phyloP scores from a whole-genome alignment of 2,329 filamentous ascomycete genomes.

The Talaromyces sp. region DNA sequence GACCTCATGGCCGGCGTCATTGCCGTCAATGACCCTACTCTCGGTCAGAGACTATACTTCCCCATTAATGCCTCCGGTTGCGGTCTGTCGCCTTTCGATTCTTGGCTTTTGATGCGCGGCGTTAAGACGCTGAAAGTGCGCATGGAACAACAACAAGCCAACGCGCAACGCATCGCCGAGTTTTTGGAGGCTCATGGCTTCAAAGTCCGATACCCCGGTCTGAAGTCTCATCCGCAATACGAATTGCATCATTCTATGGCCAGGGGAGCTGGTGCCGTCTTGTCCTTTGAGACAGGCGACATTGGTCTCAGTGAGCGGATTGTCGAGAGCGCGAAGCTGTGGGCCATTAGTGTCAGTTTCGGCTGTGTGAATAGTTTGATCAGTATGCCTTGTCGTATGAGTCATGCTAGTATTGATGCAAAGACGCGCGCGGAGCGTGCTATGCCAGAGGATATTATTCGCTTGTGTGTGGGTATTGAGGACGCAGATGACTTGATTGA shows the following conservation, averaged over 20 bases:
- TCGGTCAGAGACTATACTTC: constrained; percentile 91
- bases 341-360: constrained; percentile 95
- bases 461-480: constrained; percentile 94
- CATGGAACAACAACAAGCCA: constrained; percentile 97
- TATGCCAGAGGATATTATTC: constrained; percentile 95
- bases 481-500: constrained; percentile 89
- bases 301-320: constrained; percentile 80
- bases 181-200: constrained; percentile 91
- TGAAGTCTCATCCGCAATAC: constrained; percentile 94
- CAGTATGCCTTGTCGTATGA: constrained; percentile 99
- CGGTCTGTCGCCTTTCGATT: constrained; percentile 90
- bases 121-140: constrained; percentile 96
- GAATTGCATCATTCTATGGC: constrained; percentile 95
- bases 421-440: constrained; percentile 85
- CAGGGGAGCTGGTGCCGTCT: constrained; percentile 85
- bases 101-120: constrained; percentile 89
- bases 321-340: constrained; percentile 86
- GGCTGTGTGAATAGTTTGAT: constrained; percentile 98
- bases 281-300: constrained; percentile 95
- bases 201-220: constrained; percentile 88
- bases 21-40: constrained; percentile 74
- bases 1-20: constrained; percentile 99
- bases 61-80: constrained; percentile 96
- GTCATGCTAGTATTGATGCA: constrained; percentile 94
- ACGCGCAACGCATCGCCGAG: constrained; percentile 83